Base-by-base conservation (phyloP, 768 basidiomycete genomes). In the Tubosaeta sp. region DNA sequence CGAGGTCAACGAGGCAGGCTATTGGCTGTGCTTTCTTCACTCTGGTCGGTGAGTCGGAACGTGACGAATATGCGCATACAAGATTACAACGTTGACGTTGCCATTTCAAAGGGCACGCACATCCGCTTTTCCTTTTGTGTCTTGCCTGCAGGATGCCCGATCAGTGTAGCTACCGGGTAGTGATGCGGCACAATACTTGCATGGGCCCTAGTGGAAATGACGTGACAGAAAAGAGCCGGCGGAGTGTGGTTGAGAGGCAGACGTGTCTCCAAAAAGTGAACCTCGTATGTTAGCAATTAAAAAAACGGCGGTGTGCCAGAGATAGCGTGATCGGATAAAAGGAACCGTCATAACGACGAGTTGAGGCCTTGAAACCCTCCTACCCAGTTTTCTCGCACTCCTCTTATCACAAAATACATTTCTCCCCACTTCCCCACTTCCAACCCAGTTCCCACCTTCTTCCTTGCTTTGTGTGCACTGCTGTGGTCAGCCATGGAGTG, bases 1-100 rank as follows among this genome's bases (percentile, higher is more conserved):
- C 39, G 37, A 52, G 38, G 53, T 38, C 48, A 58, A 59, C 22
- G 55, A 59, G 64, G 62, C 58, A 59, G 64, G 62, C 58, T 41
- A 55, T 50, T 44, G 63, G 68, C 61, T 68, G 60, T 69, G 65
- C 56, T 46, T 31, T 5, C 35, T 48, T 33, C 43, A 56, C 17
- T 29, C 29, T 4, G 44, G 43, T 41, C 33, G 55, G 51, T 48
- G 35, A 53, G 63, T 55, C 60, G 60, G 59, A 55, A 57, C 45
- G 56, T 55, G 39, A 53, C n/a, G 50, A 33, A 26, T 33, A 16
- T 46, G 46, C 38, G 44, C 19, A 48, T 45, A 37, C 43, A 46
- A 41, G 46, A 58, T 56, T 46, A 39, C 59, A 53, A 67, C 31
- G 43, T 54, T 61, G 61, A 46, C 55, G 47, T 59, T 59, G 55